Evolutionary conservation across 2,329 filamentous ascomycete genomes (phyloP).

Genomic region (Talaromyces marneffei): DNA sequence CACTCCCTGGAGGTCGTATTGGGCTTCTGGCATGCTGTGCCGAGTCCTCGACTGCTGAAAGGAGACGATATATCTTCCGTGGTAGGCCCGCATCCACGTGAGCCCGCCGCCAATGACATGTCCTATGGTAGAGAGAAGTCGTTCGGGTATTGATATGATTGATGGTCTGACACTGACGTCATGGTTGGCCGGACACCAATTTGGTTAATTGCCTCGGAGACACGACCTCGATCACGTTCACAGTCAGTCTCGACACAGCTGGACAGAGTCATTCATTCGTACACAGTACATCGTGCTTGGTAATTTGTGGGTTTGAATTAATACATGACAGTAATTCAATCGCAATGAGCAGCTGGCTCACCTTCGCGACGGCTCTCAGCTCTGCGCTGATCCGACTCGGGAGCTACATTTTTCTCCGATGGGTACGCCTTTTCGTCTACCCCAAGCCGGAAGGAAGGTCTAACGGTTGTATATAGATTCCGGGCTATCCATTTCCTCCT

Average conservation of each 20-base stretch:
- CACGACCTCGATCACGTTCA: background rate
- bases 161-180: background rate
- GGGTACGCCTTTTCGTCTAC: constrained; percentile 27
- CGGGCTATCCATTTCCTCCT: constrained; percentile 31
- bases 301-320: too few relatives aligned
- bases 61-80: background rate
- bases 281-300: too few relatives aligned
- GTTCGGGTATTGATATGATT: background rate
- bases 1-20: too few relatives aligned
- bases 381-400: constrained; percentile 33
- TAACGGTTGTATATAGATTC: constrained; percentile 23
- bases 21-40: too few relatives aligned
- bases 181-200: background rate
- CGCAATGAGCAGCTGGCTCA: constrained; percentile 20
- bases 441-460: background rate
- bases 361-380: constrained; percentile 30
- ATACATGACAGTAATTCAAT: background rate
- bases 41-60: too few relatives aligned
- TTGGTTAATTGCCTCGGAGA: background rate
- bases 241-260: background rate
- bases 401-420: constrained; percentile 40
- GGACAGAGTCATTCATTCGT: background rate
- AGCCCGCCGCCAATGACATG: background rate
- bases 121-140: background rate
- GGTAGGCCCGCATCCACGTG: background rate